phyloP scores from a whole-genome alignment of 352 stramenopile genomes.

The Phytophthora tentaculata region DNA sequence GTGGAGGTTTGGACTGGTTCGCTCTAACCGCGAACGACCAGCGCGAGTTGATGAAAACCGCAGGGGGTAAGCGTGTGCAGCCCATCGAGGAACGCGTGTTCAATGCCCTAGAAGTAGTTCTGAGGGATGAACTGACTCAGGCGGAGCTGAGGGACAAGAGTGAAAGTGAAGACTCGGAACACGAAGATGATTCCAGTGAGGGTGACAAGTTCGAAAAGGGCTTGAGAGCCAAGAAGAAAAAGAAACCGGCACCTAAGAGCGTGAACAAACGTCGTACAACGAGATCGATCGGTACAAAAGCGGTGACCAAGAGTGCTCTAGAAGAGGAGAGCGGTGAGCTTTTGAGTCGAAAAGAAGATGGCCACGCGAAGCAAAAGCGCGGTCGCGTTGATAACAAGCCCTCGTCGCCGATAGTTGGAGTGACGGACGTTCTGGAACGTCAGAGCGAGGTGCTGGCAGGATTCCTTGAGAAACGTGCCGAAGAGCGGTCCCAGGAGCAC shows the following conservation, averaged over 20 bases:
- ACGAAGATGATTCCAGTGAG: constrained; percentile 6
- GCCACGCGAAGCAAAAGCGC: constrained; percentile 10
- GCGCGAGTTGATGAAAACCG: constrained; percentile 27
- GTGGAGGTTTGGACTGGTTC: constrained; percentile 25
- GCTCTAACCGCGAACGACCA: constrained; percentile 11
- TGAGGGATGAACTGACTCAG: not conserved
- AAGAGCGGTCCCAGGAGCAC: constrained; percentile 19
- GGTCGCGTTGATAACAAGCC: constrained; percentile 11
- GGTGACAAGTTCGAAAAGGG: constrained; percentile 18
- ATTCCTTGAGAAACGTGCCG: constrained; percentile 22
- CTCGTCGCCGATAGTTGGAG: not conserved
- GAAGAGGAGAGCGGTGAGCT: constrained; percentile 26
- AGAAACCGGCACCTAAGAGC: not conserved
- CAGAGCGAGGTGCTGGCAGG: constrained; percentile 16
- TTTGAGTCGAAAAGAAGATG: not conserved
- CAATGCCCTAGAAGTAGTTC: constrained; percentile 8
- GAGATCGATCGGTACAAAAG: not conserved
- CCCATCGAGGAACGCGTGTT: constrained; percentile 25
- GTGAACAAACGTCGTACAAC: not conserved
- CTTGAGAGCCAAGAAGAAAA: constrained; percentile 9
- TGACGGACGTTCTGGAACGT: constrained; percentile 22
- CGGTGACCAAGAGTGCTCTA: constrained; percentile 10
- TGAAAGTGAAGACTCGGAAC: constrained; percentile 5
- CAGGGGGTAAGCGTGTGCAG: constrained; percentile 14
- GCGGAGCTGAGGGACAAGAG: not conserved